Conservation (phyloP, 495 filamentous ascomycete genomes). For the Aspergillus biplanus region DNA sequence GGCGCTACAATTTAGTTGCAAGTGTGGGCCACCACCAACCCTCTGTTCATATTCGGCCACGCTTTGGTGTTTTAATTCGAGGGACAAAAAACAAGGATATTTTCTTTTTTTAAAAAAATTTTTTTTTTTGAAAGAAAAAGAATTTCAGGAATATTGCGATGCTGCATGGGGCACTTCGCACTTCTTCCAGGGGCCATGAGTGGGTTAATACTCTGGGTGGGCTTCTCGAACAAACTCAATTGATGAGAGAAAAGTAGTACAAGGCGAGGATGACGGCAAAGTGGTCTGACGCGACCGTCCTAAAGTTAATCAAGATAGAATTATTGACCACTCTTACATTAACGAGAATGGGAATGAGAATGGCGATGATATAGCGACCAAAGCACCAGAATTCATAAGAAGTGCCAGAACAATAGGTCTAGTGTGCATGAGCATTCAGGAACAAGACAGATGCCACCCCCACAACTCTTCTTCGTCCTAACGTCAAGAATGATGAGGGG, state of each 20-base stretch:
- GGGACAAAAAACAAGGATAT: too few relatives aligned
- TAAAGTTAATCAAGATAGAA: background rate
- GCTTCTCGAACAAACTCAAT: background rate
- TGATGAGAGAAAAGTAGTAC: background rate
- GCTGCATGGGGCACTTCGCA: background rate
- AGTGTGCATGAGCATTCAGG: too few relatives aligned
- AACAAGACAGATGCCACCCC: background rate
- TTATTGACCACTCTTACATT: background rate
- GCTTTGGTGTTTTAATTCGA: background rate
- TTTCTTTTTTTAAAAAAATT: too few relatives aligned
- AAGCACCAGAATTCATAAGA: too few relatives aligned
- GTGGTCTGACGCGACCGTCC: background rate
- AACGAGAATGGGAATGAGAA: too few relatives aligned
- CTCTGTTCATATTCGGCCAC: background rate
- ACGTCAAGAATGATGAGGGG: background rate
- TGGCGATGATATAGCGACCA: too few relatives aligned
- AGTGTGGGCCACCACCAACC: constrained; percentile 4
- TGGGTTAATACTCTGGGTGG: background rate
- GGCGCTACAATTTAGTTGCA: background rate
- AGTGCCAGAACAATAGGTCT: too few relatives aligned
- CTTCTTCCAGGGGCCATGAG: background rate
- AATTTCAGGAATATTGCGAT: background rate
- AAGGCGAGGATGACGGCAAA: background rate
- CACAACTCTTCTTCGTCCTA: background rate
- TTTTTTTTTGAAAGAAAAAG: too few relatives aligned